phyloP scores from a whole-genome alignment of 1,139 yeast species.

The Saccharomyces hybrid region DNA sequence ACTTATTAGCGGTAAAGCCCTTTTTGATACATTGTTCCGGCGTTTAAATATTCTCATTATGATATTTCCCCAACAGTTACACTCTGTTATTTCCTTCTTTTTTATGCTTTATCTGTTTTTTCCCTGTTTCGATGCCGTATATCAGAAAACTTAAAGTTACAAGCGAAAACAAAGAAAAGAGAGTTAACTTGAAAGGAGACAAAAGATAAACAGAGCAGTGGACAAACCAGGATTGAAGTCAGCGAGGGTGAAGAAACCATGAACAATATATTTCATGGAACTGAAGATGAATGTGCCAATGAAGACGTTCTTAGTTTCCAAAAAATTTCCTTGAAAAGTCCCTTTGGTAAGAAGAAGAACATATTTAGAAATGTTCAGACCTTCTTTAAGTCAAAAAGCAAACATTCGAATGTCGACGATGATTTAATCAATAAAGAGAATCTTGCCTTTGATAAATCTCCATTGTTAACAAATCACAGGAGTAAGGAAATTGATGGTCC shows the following conservation, averaged over 20 bases:
- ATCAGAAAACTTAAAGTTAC: not conserved
- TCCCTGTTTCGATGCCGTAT: not conserved
- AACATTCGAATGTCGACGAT: not conserved
- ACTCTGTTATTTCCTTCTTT: not conserved
- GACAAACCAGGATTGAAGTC: not conserved
- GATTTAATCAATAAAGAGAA: not conserved
- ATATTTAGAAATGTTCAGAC: conserved; percentile 4
- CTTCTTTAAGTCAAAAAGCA: not conserved
- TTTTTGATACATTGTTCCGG: no score
- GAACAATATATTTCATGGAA: not conserved
- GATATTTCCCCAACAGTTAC: no score
- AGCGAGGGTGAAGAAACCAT: not conserved
- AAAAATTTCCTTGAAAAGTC: conserved; percentile 1
- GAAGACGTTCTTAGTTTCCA: conserved; percentile 2
- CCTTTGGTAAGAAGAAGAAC: conserved; percentile 4
- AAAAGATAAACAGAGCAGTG: not conserved
- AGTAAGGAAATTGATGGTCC: not conserved
- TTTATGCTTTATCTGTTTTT: not conserved
- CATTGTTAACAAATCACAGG: not conserved
- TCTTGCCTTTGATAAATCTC: not conserved
- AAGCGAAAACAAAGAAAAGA: not conserved
- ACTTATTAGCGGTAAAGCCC: no score
- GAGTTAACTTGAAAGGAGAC: not conserved
- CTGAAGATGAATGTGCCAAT: not conserved
- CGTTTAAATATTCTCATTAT: not conserved